Evolutionary conservation across 2,329 filamentous ascomycete species (phyloP).

Genomic region (Ilyonectria mors-panacis): DNA sequence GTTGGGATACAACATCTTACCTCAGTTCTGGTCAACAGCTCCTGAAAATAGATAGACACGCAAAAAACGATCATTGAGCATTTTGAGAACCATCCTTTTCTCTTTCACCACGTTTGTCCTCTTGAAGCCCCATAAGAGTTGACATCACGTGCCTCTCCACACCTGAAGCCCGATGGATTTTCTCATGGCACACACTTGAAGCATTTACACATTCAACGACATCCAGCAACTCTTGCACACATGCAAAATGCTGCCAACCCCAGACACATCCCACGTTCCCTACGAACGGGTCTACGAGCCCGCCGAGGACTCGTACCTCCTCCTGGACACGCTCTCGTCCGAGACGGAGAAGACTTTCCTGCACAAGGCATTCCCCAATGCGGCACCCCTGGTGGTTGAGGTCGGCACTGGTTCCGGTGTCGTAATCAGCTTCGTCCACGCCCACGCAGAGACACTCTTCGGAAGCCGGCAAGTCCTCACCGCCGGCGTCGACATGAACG

Average conservation of each 20-base stretch:
- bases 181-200: conserved; percentile 31
- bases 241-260: conserved; percentile 86
- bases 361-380: conserved; percentile 68
- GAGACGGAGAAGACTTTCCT: conserved; percentile 79
- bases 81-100: background rate
- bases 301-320: conserved; percentile 93
- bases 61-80: background rate
- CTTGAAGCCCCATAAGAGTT: background rate
- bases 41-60: background rate
- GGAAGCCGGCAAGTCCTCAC: conserved; percentile 79
- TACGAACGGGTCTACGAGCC: conserved; percentile 95
- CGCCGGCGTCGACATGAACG: conserved; percentile 87
- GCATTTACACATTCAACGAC: conserved; percentile 37
- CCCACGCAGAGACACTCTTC: conserved; percentile 81
- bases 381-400: conserved; percentile 81
- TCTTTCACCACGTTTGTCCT: background rate
- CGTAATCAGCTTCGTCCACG: conserved; percentile 89
- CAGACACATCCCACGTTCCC: conserved; percentile 91
- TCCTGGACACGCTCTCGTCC: conserved; percentile 91
- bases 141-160: conserved; percentile 46
- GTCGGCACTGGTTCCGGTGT: conserved; percentile 94
- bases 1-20: background rate
- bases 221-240: background rate
- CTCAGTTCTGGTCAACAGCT: background rate
- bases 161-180: conserved; percentile 21